Evolutionary conservation across 2,329 filamentous ascomycete genomes (phyloP).

Genomic region (Juglanconis sp.): DNA sequence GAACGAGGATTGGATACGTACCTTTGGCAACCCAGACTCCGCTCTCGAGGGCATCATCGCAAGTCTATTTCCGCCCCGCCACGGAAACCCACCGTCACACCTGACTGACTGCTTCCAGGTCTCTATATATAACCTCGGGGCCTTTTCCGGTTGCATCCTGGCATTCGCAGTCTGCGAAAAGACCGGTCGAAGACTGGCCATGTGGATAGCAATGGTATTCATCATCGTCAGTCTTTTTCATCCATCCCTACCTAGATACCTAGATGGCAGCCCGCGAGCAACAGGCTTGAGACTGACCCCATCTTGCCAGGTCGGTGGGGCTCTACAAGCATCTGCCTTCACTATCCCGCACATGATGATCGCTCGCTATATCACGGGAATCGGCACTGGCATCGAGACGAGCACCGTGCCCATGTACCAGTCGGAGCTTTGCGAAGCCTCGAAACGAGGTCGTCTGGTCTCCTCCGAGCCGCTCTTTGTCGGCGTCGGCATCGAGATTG

Average conservation of each 20-base stretch:
- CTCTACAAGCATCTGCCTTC: conserved; percentile 29
- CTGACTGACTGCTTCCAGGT: neutral
- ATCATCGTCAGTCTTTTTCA: conserved; percentile 19
- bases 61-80: conserved; percentile 10
- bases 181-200: conserved; percentile 21
- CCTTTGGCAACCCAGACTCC: conserved; percentile 35
- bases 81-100: neutral
- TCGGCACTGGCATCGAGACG: conserved; percentile 27
- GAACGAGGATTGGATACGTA: conserved; percentile 39
- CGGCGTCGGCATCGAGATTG: conserved; percentile 26
- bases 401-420: conserved; percentile 39
- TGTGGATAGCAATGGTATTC: conserved; percentile 26
- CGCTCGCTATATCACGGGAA: conserved; percentile 33
- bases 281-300: neutral
- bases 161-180: conserved; percentile 22
- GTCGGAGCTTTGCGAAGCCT: conserved; percentile 40
- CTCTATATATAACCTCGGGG: conserved; percentile 29
- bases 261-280: neutral
- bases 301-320: conserved; percentile 21
- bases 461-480: conserved; percentile 33
- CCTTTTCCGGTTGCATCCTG: conserved; percentile 32
- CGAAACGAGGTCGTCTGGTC: conserved; percentile 40
- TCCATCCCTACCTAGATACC: neutral
- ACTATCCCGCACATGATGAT: conserved; percentile 38
- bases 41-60: conserved; percentile 39